Evolutionary conservation across 2,329 filamentous ascomycete species (phyloP).

Genomic region (Pseudogymnoascus sp.): DNA sequence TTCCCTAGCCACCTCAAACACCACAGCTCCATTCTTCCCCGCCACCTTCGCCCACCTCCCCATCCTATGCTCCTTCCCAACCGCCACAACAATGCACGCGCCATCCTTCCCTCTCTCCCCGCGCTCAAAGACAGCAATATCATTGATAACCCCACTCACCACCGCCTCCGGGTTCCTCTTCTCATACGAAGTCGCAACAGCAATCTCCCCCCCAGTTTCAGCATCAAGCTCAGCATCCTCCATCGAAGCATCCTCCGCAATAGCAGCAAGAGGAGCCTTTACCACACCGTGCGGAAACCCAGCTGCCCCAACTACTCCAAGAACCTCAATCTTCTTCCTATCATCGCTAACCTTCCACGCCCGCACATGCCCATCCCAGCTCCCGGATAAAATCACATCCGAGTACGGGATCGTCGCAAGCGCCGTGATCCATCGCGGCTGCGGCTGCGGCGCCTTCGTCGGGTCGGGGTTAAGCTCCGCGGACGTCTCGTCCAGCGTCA

Average conservation of each 20-base stretch:
- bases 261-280: conserved; percentile 4
- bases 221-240: neutral
- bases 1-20: conserved; percentile 61
- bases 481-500: conserved; percentile 60
- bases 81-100: conserved; percentile 74
- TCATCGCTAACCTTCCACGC: conserved; percentile 81
- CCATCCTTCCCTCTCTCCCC: conserved; percentile 70
- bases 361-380: conserved; percentile 85
- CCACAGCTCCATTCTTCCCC: conserved; percentile 74
- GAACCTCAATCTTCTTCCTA: conserved; percentile 65
- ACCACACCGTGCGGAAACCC: conserved; percentile 29
- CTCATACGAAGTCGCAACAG: neutral
- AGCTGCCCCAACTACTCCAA: conserved; percentile 52
- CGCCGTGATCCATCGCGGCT: conserved; percentile 85
- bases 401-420: conserved; percentile 80
- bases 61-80: conserved; percentile 78
- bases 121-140: conserved; percentile 77
- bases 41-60: conserved; percentile 68
- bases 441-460: conserved; percentile 52
- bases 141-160: conserved; percentile 70
- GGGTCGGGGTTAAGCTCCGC: conserved; percentile 60
- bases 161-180: conserved; percentile 18
- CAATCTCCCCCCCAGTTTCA: neutral
- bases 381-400: conserved; percentile 82
- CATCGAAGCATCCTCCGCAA: neutral